Evolutionary conservation across 768 basidiomycete genomes (phyloP), one percentile per base, ranked within the genome.

Genomic region (Mycena olivaceomarginata): DNA sequence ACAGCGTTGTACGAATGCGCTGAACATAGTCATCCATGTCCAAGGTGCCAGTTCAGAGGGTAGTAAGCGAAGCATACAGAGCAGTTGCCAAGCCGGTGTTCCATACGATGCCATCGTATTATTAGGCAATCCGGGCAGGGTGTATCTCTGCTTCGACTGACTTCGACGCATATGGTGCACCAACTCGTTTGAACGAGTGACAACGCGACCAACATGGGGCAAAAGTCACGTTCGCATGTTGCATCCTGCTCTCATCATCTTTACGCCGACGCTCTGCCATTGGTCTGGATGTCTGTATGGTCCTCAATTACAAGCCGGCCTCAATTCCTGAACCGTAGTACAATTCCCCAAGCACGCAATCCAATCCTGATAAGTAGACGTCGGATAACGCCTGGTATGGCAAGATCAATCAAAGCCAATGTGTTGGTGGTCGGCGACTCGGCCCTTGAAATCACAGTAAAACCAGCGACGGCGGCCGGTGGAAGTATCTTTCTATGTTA

Each of bases 1-100:
- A 64, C 69, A 79, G 72, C 62, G 78, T 73, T 13, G 74, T 1
- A 48, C 72, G 25, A 31, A 79, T 74, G 65, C 78, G 78, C 48
- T 79, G 72, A 66, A 79, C 75, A 69, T 63, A 74, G 75, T 79
- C 69, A 43, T 16, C 77, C 77, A 79, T 79, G 43, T 48, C 37
- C 68, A n/a, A 43, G 46, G 51, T 37, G 25, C 15, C 46, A n/a
- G 62, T 46, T 70, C 45, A 67, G 66, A 67, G 72, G 37, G 37
- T 2, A 20, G 41, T 51, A 66, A 56, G 63, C 31, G 62, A 43
- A 72, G 71, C 71, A 72, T 74, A 59, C 65, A 74, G 66, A 51
- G 20, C 56, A n/a, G 22, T 31, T n/a, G 67, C 72, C 70, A 67
- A 67, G 57, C 66, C 39, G 12, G 66, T 40, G 67, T 11, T 41